Base-by-base conservation (phyloP, 176 grass and related monocot species). In the bread wheat (Triticum aestivum) region DNA sequence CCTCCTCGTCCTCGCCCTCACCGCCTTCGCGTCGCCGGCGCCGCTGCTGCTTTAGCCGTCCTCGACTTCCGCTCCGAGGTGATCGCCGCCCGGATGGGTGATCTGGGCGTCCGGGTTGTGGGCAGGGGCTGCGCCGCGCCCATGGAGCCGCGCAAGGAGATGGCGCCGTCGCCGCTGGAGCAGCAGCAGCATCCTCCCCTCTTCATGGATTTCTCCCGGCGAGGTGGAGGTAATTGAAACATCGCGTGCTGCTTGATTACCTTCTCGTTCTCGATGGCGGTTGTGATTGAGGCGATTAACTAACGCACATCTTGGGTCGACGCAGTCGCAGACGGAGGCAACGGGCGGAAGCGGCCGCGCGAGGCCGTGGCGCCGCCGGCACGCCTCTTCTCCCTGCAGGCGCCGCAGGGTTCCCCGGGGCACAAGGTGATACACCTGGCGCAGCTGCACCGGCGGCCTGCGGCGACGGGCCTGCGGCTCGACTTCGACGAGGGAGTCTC, bases 381-480 rank as follows among this genome's bases (percentile, higher is more conserved):
- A 4, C 82, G 66, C 34, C 17, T 84, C 41, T 80, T 92, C 69
- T 89, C 87, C 17, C 11, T 82, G 41, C 91, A 89, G 20, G 11
- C 20, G 35, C 80, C 68, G 30, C 67, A 80, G 74, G 27, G 45
- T 69, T 82, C 79, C 8, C 69, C 29, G 33, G 45, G 11, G 11
- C 73, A 68, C 17, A 79, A 59, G 85, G 13, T 88, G 85, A 69
- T 88, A 6, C 69, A 32, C 49, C 78, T 93, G 17, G 66, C 86
- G 45, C 91, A 90, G 75, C 82, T 90, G 32, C 88, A 85, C 8
- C 73, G 79, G 61, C 84, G 79, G 78, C 83, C 84, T 26, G 12
- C 81, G 61, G 56, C 89, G 81, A 94, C 69, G 45, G 87, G 84
- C 1, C 89, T 94, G 66, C 82, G 87, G 47, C 93, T 92, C 13